A percentile compares a stretch with the other conserved stretches of the same genome.
Evolutionary conservation across 352 stramenopile genomes (phyloP).

Genomic region (Pythium myriotylum): DNA sequence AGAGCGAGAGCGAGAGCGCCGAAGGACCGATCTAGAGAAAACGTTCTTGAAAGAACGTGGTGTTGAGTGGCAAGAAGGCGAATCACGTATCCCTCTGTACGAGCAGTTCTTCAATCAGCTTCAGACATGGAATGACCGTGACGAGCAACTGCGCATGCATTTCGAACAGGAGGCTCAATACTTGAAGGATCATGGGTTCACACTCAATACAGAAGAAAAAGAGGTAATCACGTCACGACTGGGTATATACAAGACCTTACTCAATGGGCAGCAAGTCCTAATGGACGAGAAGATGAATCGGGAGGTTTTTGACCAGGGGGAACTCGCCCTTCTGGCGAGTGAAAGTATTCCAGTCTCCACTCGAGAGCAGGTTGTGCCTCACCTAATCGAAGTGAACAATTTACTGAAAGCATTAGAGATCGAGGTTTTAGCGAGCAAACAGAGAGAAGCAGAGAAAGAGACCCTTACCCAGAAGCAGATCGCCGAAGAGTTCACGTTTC

Average conservation of each 20-base stretch:
- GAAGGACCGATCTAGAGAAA: constrained; percentile 3
- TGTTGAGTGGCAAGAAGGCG: constrained; percentile 5
- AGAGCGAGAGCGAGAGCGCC: not conserved
- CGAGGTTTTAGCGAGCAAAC: not conserved
- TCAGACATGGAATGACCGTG: not conserved
- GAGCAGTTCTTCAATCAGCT: constrained; percentile 3
- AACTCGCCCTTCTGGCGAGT: constrained; percentile 36
- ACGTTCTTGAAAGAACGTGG: constrained; percentile 8
- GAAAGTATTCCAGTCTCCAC: constrained; percentile 28
- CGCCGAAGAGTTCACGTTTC: constrained; percentile 2
- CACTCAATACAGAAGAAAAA: constrained; percentile 6
- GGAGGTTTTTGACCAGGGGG: constrained; percentile 37
- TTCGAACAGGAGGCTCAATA: constrained; percentile 22
- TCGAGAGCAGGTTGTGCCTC: constrained; percentile 28
- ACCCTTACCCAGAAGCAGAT: not conserved
- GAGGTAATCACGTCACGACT: constrained; percentile 30
- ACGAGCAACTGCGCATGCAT: not conserved
- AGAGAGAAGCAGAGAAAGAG: not conserved
- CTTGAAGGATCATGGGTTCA: not conserved
- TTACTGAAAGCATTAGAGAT: not conserved
- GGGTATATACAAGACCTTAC: constrained; percentile 43
- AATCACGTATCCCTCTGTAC: constrained; percentile 8
- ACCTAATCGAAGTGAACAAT: constrained; percentile 26
- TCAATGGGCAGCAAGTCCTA: constrained; percentile 45
- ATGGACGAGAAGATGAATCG: constrained; percentile 68